A percentile compares a stretch with the other conserved stretches of the same genome.
Evolutionary conservation across 495 filamentous ascomycete genomes (phyloP).

Genomic region (Penicillium taxi): DNA sequence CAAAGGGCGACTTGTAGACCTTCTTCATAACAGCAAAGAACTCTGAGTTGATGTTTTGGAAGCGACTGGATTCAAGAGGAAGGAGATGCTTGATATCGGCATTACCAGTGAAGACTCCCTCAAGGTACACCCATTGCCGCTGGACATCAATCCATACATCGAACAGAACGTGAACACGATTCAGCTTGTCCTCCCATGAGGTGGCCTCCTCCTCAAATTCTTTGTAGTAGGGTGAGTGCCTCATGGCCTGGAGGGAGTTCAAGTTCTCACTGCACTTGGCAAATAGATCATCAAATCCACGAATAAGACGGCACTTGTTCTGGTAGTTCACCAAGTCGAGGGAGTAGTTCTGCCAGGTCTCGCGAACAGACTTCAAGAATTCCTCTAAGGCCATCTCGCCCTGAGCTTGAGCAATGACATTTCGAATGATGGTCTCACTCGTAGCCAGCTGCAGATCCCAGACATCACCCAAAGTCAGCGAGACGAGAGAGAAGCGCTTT

Average conservation of each 20-base stretch:
- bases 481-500: constrained; percentile 83
- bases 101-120: constrained; percentile 97
- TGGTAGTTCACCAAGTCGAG: constrained; percentile 95
- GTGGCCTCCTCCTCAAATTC: constrained; percentile 97
- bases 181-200: constrained; percentile 95
- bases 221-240: constrained; percentile 97
- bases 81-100: constrained; percentile 98
- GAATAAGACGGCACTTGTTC: constrained; percentile 92
- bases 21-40: constrained; percentile 98
- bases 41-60: constrained; percentile 98
- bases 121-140: constrained; percentile 97
- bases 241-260: constrained; percentile 96
- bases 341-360: constrained; percentile 91
- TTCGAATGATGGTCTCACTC: constrained; percentile 77
- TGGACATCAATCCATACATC: constrained; percentile 99
- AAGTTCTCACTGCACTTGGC: constrained; percentile 97
- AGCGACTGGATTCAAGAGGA: constrained; percentile 88
- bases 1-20: constrained; percentile 87
- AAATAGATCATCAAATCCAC: constrained; percentile 97
- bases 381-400: constrained; percentile 98
- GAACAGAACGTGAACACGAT: constrained; percentile 93
- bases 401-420: constrained; percentile 91
- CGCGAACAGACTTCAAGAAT: constrained; percentile 92
- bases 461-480: constrained; percentile 90
- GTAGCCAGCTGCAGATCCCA: constrained; percentile 90